Percentiles rank a stretch among this genome's conserved stretches.
Evolutionary conservation across 345 rosid genomes (phyloP).

Genomic region (Ceriops decandra): DNA sequence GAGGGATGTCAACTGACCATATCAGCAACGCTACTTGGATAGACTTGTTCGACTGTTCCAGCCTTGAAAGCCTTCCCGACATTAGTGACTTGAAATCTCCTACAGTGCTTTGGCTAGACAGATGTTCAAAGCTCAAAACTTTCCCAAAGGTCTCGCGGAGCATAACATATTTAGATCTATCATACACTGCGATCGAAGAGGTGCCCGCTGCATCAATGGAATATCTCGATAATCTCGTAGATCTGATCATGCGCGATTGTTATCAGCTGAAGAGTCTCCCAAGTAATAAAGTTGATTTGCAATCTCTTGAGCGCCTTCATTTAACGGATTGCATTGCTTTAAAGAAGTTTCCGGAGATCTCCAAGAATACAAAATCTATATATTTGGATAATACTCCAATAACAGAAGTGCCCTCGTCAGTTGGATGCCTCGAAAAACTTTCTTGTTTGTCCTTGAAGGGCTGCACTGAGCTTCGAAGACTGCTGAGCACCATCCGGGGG

Average conservation of each 20-base stretch:
- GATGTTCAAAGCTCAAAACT: constrained; percentile 25
- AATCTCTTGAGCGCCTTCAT: constrained; percentile 18
- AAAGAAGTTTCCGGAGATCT: background rate
- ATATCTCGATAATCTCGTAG: constrained; percentile 15
- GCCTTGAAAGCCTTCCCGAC: constrained; percentile 28
- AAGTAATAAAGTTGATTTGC: constrained; percentile 9
- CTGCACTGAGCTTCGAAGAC: background rate
- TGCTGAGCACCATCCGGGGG: background rate
- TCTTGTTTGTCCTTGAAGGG: background rate
- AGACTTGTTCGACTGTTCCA: constrained; percentile 20
- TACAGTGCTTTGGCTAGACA: constrained; percentile 11
- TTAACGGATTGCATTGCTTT: constrained; percentile 16
- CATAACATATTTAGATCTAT: constrained; percentile 20
- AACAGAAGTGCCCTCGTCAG: background rate
- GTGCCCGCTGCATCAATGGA: constrained; percentile 21
- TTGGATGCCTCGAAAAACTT: background rate
- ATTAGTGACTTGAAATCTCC: constrained; percentile 28
- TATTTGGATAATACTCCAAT: background rate
- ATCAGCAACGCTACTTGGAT: too few species aligned
- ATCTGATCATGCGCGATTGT: constrained; percentile 20
- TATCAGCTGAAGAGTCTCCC: constrained; percentile 27
- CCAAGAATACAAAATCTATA: background rate
- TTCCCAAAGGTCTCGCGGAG: constrained; percentile 26
- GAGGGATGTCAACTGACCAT: background rate
- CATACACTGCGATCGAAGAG: constrained; percentile 26